These are phyloP conservation scores for Corynespora cassiicola DNA, from an alignment of 2,329 filamentous ascomycete genomes.

Conservation along the genomic window DNA sequence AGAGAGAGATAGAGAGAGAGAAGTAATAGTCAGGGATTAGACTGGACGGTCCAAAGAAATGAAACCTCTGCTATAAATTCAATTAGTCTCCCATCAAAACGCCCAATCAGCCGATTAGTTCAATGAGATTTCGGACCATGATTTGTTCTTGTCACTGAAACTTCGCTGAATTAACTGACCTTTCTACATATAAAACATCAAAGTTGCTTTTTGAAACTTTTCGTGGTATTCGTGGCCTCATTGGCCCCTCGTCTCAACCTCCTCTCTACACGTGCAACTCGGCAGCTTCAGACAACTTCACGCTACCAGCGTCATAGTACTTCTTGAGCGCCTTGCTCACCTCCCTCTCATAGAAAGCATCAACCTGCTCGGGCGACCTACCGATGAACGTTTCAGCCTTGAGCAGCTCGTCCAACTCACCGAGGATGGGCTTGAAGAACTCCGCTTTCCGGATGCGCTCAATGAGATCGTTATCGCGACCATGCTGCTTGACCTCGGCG, in stretches of 20 bases:
- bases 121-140: no score
- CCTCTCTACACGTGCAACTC: slow-evolving; percentile 37
- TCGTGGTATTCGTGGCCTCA: no score
- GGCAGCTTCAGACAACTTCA: slow-evolving; percentile 29
- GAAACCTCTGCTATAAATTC: no score
- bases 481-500: slow-evolving; percentile 73
- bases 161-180: no score
- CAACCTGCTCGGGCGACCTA: slow-evolving; percentile 60
- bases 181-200: no score
- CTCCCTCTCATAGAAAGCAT: slow-evolving; percentile 58
- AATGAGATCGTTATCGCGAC: slow-evolving; percentile 81
- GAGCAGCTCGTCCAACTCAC: slow-evolving; percentile 72
- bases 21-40: no score
- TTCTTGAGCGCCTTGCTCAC: slow-evolving; percentile 56
- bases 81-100: no score
- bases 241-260: background rate
- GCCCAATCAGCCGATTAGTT: no score
- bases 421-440: slow-evolving; percentile 77
- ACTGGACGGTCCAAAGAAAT: no score
- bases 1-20: no score
- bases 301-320: slow-evolving; percentile 44
- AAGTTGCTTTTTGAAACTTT: no score
- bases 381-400: slow-evolving; percentile 68
- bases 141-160: no score
- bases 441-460: slow-evolving; percentile 73